Evolutionary conservation across 805 yeast genomes (phyloP).

Genomic region (Nadsonia fulvescens): DNA sequence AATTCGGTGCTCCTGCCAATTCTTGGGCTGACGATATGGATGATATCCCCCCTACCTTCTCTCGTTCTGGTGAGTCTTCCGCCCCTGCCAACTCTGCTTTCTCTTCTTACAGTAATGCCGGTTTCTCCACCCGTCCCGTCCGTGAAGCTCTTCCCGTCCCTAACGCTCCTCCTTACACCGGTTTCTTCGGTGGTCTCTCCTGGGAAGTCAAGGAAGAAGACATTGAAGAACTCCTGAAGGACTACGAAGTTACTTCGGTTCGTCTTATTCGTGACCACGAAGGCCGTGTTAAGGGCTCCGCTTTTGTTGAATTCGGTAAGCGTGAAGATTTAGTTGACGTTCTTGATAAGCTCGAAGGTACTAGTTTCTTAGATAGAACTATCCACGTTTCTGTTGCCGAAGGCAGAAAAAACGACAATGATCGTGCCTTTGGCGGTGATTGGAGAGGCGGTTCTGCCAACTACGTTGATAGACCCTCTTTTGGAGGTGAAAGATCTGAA

Average conservation of each 20-base stretch:
- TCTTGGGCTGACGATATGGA: slow-evolving; percentile 6
- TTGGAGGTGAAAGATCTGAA: no score
- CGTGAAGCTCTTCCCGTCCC: slow-evolving; percentile 50
- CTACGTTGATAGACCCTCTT: no score
- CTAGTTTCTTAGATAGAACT: slow-evolving; percentile 51
- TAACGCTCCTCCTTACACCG: slow-evolving; percentile 78
- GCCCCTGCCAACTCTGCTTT: slow-evolving; percentile 16
- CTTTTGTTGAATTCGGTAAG: slow-evolving; percentile 73
- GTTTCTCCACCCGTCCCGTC: slow-evolving; percentile 4
- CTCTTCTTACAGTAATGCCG: slow-evolving; percentile 3
- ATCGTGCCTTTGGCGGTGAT: slow-evolving; percentile 24
- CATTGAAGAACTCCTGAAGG: slow-evolving; percentile 17
- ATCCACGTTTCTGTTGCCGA: slow-evolving; percentile 66
- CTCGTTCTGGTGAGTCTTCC: neutral
- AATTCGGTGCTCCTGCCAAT: slow-evolving; percentile 34
- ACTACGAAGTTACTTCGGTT: slow-evolving; percentile 39
- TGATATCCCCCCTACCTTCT: slow-evolving; percentile 3
- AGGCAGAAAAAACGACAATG: slow-evolving; percentile 20
- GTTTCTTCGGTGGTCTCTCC: slow-evolving; percentile 74
- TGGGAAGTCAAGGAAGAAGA: slow-evolving; percentile 58
- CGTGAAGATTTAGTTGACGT: slow-evolving; percentile 67
- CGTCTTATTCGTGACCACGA: slow-evolving; percentile 55
- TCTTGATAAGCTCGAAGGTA: slow-evolving; percentile 53
- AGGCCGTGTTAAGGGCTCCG: slow-evolving; percentile 68
- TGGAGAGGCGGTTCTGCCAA: no score